Evolutionary conservation across 2,329 filamentous ascomycete species (phyloP), one percentile per base, ranked within the genome.

Genomic region (Aulographum hederae): DNA sequence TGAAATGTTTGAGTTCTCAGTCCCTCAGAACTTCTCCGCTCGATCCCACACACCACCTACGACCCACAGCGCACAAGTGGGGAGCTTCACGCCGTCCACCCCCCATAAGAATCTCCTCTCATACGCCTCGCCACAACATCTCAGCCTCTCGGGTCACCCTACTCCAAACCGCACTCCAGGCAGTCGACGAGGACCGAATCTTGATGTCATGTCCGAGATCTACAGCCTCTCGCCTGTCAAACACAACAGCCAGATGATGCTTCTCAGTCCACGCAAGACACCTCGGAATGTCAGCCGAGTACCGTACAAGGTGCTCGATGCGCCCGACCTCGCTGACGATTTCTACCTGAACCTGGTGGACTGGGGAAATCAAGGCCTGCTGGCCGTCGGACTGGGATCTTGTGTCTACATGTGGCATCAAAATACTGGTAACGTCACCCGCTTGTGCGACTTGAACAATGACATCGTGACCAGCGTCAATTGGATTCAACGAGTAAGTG

Each of bases 371-470:
- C 84, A 79, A 42, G 93, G 95, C 51, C 78, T 93, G 6, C 65
- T 98, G 8, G 89, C 86, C 5, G 89, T 98, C 27, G 89, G 89
- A 0, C 60, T 98, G 17, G 85, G 85, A 13, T 81, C 78, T 13
- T 91, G 81, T 42, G 89, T 98, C 4, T 98, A 95, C 49, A 89
- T 95, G 73, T 98, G 89, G 89, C 93, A 94, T 50, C 89, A 85
- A 4, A 73, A 82, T 42, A 78, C 78, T 5, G 89, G 86, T 39
- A 72, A 79, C 40, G 89, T 98, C 2, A 92, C 84, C 37, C 93
- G 91, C 54, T 67, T 98, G 6, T 95, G 89, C 54, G 86, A 91
- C 28, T 61, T 95, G 10, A 75, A 80, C 40, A 85, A 93, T 44
- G 89, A 98, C 48, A 85, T 76, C 0, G 86, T 98, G 1, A 98